phyloP scores from a whole-genome alignment of 2,329 filamentous ascomycete species.

The Tothia fuscella region DNA sequence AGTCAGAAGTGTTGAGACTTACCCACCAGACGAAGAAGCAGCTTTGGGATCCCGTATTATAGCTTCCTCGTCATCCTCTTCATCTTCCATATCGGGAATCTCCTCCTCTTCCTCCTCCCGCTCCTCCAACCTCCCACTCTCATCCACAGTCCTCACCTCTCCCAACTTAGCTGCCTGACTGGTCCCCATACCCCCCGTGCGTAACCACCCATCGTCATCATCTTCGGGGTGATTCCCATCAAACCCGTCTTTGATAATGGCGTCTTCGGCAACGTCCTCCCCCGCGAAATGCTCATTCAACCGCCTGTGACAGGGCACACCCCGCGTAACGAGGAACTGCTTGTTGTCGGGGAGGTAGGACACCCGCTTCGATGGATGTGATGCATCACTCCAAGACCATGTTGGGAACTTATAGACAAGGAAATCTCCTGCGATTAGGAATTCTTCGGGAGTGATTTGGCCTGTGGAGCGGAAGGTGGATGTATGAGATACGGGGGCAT shows the following conservation, averaged over 20 bases:
- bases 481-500: constrained; percentile 66
- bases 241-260: constrained; percentile 42
- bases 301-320: constrained; percentile 84
- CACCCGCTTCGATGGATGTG: constrained; percentile 66
- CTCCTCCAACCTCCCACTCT: constrained; percentile 75
- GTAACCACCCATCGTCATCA: constrained; percentile 81
- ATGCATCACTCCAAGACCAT: constrained; percentile 91
- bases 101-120: constrained; percentile 64
- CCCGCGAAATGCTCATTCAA: constrained; percentile 86
- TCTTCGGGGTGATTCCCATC: constrained; percentile 43
- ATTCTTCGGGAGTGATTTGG: constrained; percentile 95
- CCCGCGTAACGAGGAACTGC: constrained; percentile 89
- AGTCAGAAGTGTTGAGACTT: too few relatives aligned
- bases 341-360: constrained; percentile 75
- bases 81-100: constrained; percentile 97
- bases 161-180: constrained; percentile 63
- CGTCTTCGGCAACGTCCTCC: constrained; percentile 77
- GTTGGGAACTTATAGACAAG: constrained; percentile 98
- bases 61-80: constrained; percentile 85
- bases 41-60: constrained; percentile 68
- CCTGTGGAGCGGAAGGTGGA: constrained; percentile 91
- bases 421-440: constrained; percentile 90
- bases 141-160: constrained; percentile 80
- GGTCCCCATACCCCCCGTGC: constrained; percentile 68
- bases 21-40: constrained; percentile 42